A percentile compares a stretch with the other conserved stretches of the same genome.
Evolutionary conservation across 495 filamentous ascomycete species (phyloP).

Genomic region (Sordaria brevicollis): DNA sequence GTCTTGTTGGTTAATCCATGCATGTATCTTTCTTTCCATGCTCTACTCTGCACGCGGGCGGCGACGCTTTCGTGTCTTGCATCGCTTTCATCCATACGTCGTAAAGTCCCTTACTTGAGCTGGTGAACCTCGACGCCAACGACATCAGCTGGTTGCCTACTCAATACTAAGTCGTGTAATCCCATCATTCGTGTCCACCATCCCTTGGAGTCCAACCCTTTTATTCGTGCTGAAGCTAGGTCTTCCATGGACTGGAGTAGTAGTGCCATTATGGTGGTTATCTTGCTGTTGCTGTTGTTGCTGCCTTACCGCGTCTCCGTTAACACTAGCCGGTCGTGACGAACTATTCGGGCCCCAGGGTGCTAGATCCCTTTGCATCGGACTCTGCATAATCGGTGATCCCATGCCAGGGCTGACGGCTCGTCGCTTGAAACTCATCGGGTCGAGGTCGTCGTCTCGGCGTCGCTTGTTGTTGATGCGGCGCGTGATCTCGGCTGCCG

Average conservation of each 20-base stretch:
- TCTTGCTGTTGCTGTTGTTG: conserved; percentile 14
- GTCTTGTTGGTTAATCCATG: not conserved
- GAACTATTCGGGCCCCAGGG: conserved; percentile 48
- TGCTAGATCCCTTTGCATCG: conserved; percentile 56
- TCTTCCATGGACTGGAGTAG: not conserved
- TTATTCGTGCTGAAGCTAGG: not conserved
- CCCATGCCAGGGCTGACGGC: conserved; percentile 92
- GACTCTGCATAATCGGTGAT: conserved; percentile 78
- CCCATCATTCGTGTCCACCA: conserved; percentile 91
- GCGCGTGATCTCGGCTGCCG: conserved; percentile 56
- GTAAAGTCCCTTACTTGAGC: not conserved
- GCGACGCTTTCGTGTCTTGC: not conserved
- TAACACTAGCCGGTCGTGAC: conserved; percentile 48
- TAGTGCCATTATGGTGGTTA: conserved; percentile 15
- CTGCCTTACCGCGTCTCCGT: conserved; percentile 36
- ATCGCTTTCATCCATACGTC: not conserved
- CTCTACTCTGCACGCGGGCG: not conserved
- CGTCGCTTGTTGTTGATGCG: conserved; percentile 65
- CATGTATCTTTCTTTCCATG: not conserved
- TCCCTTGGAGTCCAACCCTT: conserved; percentile 83
- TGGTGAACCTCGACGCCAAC: not conserved
- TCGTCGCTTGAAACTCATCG: conserved; percentile 79
- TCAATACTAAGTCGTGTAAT: conserved; percentile 85
- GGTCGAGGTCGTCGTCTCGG: conserved; percentile 86
- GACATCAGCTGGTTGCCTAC: not conserved